These are phyloP conservation scores for Sesbania bispinosa DNA, from an alignment of 306 rosid genomes.

Conservation along the genomic window DNA sequence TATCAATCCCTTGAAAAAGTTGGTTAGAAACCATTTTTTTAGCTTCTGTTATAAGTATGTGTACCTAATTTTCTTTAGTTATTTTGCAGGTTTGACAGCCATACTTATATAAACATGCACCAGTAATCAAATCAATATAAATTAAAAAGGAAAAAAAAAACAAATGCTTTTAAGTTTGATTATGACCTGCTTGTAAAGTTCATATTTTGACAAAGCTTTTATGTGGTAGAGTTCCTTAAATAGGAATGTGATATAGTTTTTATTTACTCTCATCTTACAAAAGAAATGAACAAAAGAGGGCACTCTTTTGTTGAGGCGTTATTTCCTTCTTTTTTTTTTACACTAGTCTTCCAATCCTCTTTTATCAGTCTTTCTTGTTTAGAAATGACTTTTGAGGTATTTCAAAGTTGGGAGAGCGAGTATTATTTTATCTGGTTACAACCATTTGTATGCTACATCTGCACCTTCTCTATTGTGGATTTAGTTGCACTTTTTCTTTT, in stretches of 20 bases:
- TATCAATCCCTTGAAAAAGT: neutral
- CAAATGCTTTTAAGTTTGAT: no score
- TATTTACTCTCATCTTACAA: neutral
- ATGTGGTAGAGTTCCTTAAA: neutral
- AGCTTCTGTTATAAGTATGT: conserved; percentile 11
- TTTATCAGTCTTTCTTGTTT: neutral
- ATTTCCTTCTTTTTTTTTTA: neutral
- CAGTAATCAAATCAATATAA: neutral
- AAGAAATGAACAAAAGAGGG: neutral
- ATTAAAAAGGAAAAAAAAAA: neutral
- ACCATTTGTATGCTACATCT: neutral
- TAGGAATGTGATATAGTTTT: neutral
- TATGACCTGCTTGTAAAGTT: neutral
- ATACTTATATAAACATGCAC: neutral
- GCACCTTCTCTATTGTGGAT: neutral
- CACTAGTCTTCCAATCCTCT: neutral
- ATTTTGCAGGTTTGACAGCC: conserved; percentile 46
- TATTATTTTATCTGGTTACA: neutral
- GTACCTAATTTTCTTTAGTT: conserved; percentile 32
- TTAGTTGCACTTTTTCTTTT: neutral
- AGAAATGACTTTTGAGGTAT: neutral
- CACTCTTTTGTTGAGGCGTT: neutral
- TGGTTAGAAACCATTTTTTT: neutral
- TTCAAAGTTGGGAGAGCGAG: neutral
- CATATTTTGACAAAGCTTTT: neutral